A percentile compares a stretch with the other conserved stretches of the same genome.
Evolutionary conservation across 139 green algal species (phyloP).

Genomic region (Spirogloea muscicola): DNA sequence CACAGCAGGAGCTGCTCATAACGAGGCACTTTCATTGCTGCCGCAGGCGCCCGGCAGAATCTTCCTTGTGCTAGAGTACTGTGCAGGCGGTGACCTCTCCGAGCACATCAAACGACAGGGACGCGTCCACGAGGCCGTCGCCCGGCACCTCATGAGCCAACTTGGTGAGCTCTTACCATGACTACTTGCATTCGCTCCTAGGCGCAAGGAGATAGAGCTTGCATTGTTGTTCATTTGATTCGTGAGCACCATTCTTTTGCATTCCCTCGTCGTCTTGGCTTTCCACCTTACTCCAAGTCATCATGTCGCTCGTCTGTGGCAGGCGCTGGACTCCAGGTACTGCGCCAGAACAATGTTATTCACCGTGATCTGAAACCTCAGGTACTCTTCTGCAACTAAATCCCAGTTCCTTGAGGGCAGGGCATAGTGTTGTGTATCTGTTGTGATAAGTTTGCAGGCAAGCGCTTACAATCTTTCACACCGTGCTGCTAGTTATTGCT

Average conservation of each 20-base stretch:
- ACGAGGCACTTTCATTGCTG: no score
- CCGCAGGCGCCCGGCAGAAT: no score
- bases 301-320: neutral
- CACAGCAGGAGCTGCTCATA: no score
- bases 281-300: neutral
- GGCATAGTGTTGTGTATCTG: neutral
- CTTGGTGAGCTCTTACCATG: slow-evolving; percentile 51
- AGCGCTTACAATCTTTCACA: neutral
- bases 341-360: slow-evolving; percentile 79
- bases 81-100: slow-evolving; percentile 82
- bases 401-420: neutral
- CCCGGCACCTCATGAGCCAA: slow-evolving; percentile 76
- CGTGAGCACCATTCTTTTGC: neutral
- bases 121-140: slow-evolving; percentile 38
- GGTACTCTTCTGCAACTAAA: slow-evolving; percentile 15
- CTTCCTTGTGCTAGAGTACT: slow-evolving; percentile 92
- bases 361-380: slow-evolving; percentile 98
- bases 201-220: neutral
- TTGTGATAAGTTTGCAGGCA: neutral
- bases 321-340: slow-evolving; percentile 72
- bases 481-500: neutral
- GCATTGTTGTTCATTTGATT: neutral
- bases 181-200: neutral
- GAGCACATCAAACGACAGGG: slow-evolving; percentile 60
- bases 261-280: neutral